Percentiles rank a stretch among this genome's conserved stretches.
These are phyloP conservation scores for Daedaleopsis nitida DNA, from an alignment of 768 basidiomycete genomes.

Conservation along the genomic window DNA sequence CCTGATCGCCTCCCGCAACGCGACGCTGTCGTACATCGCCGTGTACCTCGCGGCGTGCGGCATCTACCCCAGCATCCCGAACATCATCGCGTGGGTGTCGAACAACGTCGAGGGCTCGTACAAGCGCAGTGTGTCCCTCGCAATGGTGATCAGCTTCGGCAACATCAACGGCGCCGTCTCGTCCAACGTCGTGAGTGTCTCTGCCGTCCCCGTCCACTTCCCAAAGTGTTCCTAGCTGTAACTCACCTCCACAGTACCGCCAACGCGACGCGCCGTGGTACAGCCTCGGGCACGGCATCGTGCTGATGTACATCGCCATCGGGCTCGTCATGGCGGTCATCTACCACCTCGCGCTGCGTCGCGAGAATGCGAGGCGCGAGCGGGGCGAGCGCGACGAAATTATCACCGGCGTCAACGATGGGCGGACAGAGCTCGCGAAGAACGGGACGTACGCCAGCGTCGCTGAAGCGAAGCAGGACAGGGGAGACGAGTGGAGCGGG, in stretches of 20 bases:
- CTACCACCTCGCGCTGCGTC: slow-evolving; percentile 46
- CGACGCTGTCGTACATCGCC: slow-evolving; percentile 71
- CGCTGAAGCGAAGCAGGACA: slow-evolving; percentile 66
- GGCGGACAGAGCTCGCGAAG: slow-evolving; percentile 39
- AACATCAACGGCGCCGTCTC: slow-evolving; percentile 78
- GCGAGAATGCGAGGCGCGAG: slow-evolving; percentile 67
- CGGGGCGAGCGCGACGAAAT: slow-evolving; percentile 70
- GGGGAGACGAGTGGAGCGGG: slow-evolving; percentile 77
- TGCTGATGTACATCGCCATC: slow-evolving; percentile 70
- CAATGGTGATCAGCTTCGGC: slow-evolving; percentile 69
- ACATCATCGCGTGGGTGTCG: slow-evolving; percentile 54
- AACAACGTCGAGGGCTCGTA: slow-evolving; percentile 78
- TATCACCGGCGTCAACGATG: slow-evolving; percentile 51
- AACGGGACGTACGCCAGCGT: slow-evolving; percentile 62
- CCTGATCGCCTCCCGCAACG: slow-evolving; percentile 59
- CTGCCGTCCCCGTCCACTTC: neutral
- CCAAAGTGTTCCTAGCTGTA: neutral
- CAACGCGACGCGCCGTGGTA: slow-evolving; percentile 70
- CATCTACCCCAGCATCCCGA: slow-evolving; percentile 74
- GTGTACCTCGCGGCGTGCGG: slow-evolving; percentile 74
- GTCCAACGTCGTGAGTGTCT: slow-evolving; percentile 66
- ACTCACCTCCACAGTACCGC: slow-evolving; percentile 51
- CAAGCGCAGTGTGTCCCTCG: slow-evolving; percentile 72
- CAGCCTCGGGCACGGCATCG: slow-evolving; percentile 60
- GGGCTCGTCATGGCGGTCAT: slow-evolving; percentile 52